Percentiles rank a stretch among this genome's conserved stretches.
Evolutionary conservation across 2,329 filamentous ascomycete species (phyloP).

Genomic region (Hortaea sp.): DNA sequence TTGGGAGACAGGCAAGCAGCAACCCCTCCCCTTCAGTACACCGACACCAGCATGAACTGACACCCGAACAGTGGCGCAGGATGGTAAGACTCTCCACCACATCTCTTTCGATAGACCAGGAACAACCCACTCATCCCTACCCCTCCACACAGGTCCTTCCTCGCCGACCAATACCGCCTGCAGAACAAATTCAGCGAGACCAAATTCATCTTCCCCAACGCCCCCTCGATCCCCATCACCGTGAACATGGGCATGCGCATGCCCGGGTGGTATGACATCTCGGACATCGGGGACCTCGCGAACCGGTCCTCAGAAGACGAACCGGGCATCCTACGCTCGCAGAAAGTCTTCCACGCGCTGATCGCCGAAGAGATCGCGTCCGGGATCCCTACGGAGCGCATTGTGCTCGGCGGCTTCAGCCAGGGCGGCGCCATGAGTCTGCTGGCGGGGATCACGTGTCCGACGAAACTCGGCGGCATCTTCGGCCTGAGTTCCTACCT

Average conservation of each 20-base stretch:
- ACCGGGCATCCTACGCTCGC: conserved; percentile 60
- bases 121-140: not conserved
- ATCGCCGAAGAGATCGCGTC: conserved; percentile 71
- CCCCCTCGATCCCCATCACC: conserved; percentile 43
- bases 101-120: not conserved
- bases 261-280: conserved; percentile 83
- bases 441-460: conserved; percentile 65
- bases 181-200: conserved; percentile 76
- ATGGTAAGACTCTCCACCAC: conserved; percentile 43
- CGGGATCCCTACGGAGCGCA: conserved; percentile 71
- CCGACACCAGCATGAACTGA: not conserved
- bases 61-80: conserved; percentile 46
- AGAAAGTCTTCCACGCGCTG: conserved; percentile 66
- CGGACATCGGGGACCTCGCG: conserved; percentile 36
- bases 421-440: conserved; percentile 83
- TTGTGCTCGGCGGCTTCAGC: conserved; percentile 77
- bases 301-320: conserved; percentile 50
- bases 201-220: conserved; percentile 89
- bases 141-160: conserved; percentile 47
- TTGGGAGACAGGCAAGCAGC: conserved; percentile 61
- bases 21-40: not conserved
- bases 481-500: conserved; percentile 78
- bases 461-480: conserved; percentile 72
- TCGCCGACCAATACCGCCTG: conserved; percentile 79
- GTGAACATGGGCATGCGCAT: conserved; percentile 65